A percentile compares a stretch with the other conserved stretches of the same genome.
phyloP scores from a whole-genome alignment of 495 filamentous ascomycete species.

The Viridothelium virens region DNA sequence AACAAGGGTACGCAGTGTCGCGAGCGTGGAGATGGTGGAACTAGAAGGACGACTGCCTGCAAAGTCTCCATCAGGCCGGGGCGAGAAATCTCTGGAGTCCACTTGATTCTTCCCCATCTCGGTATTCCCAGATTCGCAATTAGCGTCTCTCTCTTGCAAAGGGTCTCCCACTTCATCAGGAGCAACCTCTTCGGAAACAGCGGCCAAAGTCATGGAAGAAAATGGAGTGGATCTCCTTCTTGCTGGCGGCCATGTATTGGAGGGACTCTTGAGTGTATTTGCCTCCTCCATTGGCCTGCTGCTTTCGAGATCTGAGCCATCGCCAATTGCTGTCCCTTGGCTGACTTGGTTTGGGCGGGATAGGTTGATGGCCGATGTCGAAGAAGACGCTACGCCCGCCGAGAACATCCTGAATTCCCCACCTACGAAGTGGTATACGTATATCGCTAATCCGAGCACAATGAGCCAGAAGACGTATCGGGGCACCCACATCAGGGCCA shows the following conservation, averaged over 20 bases:
- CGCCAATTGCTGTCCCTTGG: neutral
- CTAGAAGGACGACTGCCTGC: neutral
- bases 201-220: neutral
- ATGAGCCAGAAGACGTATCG: constrained; percentile 58
- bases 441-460: constrained; percentile 54
- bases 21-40: neutral
- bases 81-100: neutral
- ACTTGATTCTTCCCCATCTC: neutral
- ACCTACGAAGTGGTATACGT: constrained; percentile 61
- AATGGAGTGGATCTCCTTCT: neutral
- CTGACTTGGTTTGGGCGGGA: neutral
- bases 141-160: neutral
- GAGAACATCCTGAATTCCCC: constrained; percentile 36
- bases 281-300: neutral
- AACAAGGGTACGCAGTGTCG: neutral
- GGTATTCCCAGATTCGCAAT: too few species aligned
- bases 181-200: neutral
- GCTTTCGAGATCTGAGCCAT: neutral
- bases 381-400: neutral
- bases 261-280: neutral
- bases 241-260: neutral
- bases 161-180: neutral
- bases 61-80: neutral
- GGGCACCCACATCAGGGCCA: constrained; percentile 62
- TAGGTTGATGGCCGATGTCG: neutral